Evolutionary conservation across 192 early-diverging fungal species (phyloP), one percentile per base, ranked within the genome.

Genomic region (Coemansia furcata): DNA sequence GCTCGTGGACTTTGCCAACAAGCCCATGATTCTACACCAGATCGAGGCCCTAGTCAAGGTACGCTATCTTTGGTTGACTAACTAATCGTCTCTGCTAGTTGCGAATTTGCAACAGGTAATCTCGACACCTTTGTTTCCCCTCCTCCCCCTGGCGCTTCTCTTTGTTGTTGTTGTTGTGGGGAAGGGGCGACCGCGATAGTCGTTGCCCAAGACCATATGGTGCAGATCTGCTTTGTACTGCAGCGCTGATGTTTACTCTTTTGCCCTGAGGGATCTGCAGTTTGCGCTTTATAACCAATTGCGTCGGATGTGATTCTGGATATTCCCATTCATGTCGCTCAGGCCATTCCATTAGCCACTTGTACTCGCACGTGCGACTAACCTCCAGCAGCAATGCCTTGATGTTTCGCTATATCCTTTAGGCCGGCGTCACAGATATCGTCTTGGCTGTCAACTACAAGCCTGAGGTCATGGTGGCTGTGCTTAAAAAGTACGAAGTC

Each of bases 391-490:
- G 19, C 23, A 54, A 54, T 29, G n/a, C 26, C 19, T 43, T 23
- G 58, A 62, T 61, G 44, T 47, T 54, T 43, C 62, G 23, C 23
- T 17, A 14, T 42, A 15, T 42, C 23, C 3, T 44, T 44, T 88
- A 98, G 95, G 94, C 92, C 67, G 97, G 97, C 63, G 97, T 99
- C 43, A 94, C 87, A 33, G 96, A 99, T 81, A 93, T 99, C 52
- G 95, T 99, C 6, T 86, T 99, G 65, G 97, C 97, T 61, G 97
- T 99, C 74, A 98, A 97, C 82, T 99, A 99, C 91, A 93, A 94
- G 67, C 97, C 97, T 37, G 96, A 99, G 76, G 88, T 94, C 66
- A 99, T 99, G 97, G 95, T 93, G 7, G 80, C 89, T 2, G 88
- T 93, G 40, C 92, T 99, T 75, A 87, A 97, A 66, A 91, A 95